These are phyloP conservation scores for Lagenidium giganteum DNA, from an alignment of 352 stramenopile genomes.

Conservation along the genomic window DNA sequence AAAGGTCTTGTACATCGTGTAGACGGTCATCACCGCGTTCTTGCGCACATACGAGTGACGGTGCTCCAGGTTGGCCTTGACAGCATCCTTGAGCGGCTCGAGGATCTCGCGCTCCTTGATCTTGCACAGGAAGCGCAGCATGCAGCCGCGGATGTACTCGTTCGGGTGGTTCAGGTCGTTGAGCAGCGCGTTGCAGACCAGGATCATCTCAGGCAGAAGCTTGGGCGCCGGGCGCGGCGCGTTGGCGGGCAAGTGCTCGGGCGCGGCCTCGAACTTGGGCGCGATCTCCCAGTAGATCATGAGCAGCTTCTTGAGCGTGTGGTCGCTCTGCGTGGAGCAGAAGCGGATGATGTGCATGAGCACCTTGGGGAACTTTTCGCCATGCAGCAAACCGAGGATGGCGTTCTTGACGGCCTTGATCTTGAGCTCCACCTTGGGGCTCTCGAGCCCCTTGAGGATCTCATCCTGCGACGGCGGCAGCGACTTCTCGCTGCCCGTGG, in stretches of 20 bases:
- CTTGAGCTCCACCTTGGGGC: constrained; percentile 94
- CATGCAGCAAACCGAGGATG: constrained; percentile 98
- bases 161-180: constrained; percentile 99
- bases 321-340: constrained; percentile 98
- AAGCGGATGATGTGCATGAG: constrained; percentile 99
- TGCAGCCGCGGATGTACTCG: constrained; percentile 99
- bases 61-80: constrained; percentile 98
- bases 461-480: constrained; percentile 89
- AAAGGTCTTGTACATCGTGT: constrained; percentile 97
- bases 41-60: constrained; percentile 98
- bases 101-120: constrained; percentile 97
- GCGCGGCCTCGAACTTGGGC: constrained; percentile 93
- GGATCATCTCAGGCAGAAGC: constrained; percentile 99
- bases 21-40: constrained; percentile 98
- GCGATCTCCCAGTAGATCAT: constrained; percentile 99
- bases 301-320: constrained; percentile 99
- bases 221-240: constrained; percentile 71
- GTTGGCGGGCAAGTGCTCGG: constrained; percentile 16
- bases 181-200: constrained; percentile 99
- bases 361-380: constrained; percentile 97
- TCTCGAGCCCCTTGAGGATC: constrained; percentile 97
- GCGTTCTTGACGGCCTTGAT: constrained; percentile 97
- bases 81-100: constrained; percentile 82
- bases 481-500: constrained; percentile 45
- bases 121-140: constrained; percentile 99